Base-by-base conservation (phyloP, 2,329 filamentous ascomycete species). In the Ophiocordyceps robertsii region DNA sequence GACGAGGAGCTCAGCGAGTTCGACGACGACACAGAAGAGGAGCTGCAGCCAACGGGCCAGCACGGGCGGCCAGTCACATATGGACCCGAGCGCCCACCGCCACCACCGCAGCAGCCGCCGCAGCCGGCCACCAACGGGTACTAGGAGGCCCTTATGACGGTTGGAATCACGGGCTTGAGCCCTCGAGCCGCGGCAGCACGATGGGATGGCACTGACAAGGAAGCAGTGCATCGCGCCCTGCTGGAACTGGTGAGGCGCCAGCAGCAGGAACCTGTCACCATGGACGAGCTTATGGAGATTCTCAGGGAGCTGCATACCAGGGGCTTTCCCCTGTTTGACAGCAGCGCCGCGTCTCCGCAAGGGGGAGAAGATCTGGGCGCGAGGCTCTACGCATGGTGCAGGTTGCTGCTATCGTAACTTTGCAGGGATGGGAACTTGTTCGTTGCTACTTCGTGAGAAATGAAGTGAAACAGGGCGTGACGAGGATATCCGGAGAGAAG, bases 1-100 rank as follows among this genome's bases (percentile, higher is more conserved):
- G 76, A 70, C 8, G 77, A 76, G 45, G 75, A 76, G 43, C 72
- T 72, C 43, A 77, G 77, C 49, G 77, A 83, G 52, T 75, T 80
- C 53, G 77, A 82, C 53, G 76, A 82, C 49, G 72, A 73, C 43
- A 73, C 67, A 21, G 72, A 74, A 51, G 71, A 73, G 48, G 70
- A 73, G 48, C 50, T 58, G 38, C 66, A 64, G 44, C 47, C 61
- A 44, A 50, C 53, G 43, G 55, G 61, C 38, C 56, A 58, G 39
- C 43, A 39, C 12, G 24, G 54, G 47, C 56, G 59, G 35, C 64
- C 62, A 9, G 61, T 69, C 39, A 57, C 66, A 7, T 71, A 65
- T 46, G 68, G 68, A 11, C 68, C 69, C 14, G 69, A 72, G 51
- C 63, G 69, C 37, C 69, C 69, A 36, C 69, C 68, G 42, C 59